Conservation (phyloP, 352 stramenopile species). For the Globisporangium lucens region DNA sequence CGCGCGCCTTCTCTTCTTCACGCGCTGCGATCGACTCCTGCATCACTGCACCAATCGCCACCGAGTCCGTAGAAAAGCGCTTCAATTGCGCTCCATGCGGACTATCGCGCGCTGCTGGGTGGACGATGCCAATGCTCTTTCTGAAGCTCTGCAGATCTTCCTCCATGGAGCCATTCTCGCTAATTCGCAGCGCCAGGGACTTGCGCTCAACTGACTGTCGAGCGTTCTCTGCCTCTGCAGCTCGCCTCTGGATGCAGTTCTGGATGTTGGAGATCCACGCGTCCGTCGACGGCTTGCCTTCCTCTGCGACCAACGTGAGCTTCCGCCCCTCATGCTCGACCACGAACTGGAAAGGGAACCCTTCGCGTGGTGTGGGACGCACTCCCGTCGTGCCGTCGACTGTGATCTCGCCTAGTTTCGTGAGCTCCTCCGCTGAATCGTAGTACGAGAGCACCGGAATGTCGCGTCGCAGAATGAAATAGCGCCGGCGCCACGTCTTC, state of each 20-base stretch:
- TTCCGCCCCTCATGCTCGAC: constrained; percentile 67
- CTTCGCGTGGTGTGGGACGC: constrained; percentile 39
- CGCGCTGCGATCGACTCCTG: constrained; percentile 44
- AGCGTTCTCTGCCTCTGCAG: constrained; percentile 21
- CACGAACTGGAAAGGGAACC: constrained; percentile 62
- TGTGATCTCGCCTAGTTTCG: constrained; percentile 75
- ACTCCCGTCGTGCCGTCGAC: constrained; percentile 68
- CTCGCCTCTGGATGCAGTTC: constrained; percentile 39
- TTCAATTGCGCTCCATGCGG: constrained; percentile 40
- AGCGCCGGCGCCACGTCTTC: constrained; percentile 80
- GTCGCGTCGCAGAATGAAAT: constrained; percentile 81
- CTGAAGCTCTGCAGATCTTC: constrained; percentile 36
- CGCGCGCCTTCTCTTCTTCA: constrained; percentile 41
- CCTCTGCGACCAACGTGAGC: constrained; percentile 68
- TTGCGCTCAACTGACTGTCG: constrained; percentile 37
- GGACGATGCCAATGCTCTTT: constrained; percentile 29
- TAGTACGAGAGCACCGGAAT: constrained; percentile 79
- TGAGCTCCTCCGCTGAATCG: constrained; percentile 67
- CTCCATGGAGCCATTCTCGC: constrained; percentile 35
- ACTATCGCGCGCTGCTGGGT: constrained; percentile 12
- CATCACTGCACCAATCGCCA: constrained; percentile 53
- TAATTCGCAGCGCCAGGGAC: constrained; percentile 36
- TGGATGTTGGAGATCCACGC: constrained; percentile 67
- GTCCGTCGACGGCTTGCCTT: constrained; percentile 45
- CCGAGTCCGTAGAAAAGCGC: constrained; percentile 62